Conservation (phyloP, 2,329 filamentous ascomycete genomes). For the Remersonia thermophila region DNA sequence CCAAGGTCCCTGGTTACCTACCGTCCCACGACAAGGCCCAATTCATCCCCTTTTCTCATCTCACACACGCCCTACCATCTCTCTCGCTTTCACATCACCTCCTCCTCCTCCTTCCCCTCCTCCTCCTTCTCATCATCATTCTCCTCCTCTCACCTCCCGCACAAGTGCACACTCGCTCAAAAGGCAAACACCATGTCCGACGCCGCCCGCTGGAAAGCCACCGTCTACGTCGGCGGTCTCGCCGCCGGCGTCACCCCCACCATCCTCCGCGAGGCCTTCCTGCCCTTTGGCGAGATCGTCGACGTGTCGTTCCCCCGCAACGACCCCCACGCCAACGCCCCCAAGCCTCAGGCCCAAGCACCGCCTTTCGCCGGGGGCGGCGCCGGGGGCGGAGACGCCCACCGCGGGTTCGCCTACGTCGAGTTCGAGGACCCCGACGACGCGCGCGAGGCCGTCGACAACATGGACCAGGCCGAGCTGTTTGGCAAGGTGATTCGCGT, state of each 20-base stretch:
- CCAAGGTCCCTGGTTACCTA: no score
- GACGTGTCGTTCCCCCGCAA: conserved; percentile 85
- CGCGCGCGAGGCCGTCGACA: conserved; percentile 91
- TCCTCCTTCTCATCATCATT: neutral
- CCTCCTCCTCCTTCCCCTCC: no score
- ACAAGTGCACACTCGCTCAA: no score
- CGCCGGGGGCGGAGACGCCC: conserved; percentile 29
- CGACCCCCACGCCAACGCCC: conserved; percentile 66
- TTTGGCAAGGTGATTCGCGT: conserved; percentile 90
- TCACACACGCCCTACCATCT: no score
- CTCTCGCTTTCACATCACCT: no score
- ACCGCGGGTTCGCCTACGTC: conserved; percentile 92
- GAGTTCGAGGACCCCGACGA: conserved; percentile 82
- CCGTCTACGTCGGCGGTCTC: conserved; percentile 83
- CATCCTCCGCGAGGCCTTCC: conserved; percentile 78
- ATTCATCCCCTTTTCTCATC: no score
- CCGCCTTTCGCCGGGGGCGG: no score
- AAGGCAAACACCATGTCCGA: conserved; percentile 55
- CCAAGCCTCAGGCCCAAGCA: conserved; percentile 41
- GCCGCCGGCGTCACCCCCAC: conserved; percentile 63
- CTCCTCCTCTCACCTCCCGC: neutral
- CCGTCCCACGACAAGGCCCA: no score
- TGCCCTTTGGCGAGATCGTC: conserved; percentile 91
- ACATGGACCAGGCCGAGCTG: conserved; percentile 95
- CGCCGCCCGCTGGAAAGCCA: conserved; percentile 72